Conservation (phyloP, 176 grass and related monocot species). For the Oryza australiensis region DNA sequence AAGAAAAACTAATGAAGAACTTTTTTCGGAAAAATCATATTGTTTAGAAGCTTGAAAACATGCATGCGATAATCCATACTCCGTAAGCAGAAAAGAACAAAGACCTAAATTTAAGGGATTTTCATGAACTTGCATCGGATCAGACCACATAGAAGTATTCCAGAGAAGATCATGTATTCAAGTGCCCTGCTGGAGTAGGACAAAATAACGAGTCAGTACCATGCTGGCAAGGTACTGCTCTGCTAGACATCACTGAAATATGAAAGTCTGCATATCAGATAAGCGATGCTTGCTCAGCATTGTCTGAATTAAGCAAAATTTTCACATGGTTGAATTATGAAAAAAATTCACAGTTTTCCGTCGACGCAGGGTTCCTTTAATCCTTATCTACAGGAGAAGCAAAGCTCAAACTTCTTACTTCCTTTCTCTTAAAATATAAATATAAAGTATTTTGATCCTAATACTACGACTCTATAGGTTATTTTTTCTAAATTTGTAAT, state of each 20-base stretch:
- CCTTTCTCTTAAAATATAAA: no score
- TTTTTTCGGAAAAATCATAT: no score
- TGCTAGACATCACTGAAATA: not conserved
- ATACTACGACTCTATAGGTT: no score
- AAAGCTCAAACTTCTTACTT: not conserved
- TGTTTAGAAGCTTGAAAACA: no score
- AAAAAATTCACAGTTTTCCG: not conserved
- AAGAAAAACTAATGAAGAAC: no score
- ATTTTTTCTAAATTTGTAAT: no score
- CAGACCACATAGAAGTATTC: not conserved
- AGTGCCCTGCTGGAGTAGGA: not conserved
- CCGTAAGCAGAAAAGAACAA: no score
- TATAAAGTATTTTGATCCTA: no score
- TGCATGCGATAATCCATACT: no score
- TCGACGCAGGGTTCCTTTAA: not conserved
- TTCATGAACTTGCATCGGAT: not conserved
- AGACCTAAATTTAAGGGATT: not conserved
- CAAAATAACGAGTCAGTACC: slow-evolving; percentile 7
- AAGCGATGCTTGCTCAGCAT: not conserved
- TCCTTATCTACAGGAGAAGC: not conserved
- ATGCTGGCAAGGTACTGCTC: not conserved
- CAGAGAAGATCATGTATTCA: not conserved
- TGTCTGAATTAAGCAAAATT: not conserved
- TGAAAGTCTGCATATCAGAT: slow-evolving; percentile 5
- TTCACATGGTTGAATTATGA: not conserved